Evolutionary conservation across 164 flowering plant genomes (phyloP).

Genomic region (Hamamelis virginiana): DNA sequence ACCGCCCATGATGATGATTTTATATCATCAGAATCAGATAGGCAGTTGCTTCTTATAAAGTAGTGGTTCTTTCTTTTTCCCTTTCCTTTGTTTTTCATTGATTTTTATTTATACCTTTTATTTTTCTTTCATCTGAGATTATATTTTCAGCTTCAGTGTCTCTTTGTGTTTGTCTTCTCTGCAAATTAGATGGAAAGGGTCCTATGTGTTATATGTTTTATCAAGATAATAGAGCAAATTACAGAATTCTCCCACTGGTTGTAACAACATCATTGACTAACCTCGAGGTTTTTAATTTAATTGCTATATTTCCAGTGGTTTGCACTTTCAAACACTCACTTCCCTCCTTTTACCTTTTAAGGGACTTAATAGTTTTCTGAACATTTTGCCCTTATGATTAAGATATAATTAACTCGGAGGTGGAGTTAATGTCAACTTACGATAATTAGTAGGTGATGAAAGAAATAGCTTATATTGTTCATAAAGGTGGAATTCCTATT

Average conservation of each 20-base stretch:
- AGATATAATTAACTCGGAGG: too few relatives aligned
- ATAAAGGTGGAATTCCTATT: too few relatives aligned
- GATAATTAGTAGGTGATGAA: too few relatives aligned
- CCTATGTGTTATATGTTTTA: background rate
- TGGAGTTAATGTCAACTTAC: too few relatives aligned
- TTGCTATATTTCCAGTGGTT: too few relatives aligned
- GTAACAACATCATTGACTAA: too few relatives aligned
- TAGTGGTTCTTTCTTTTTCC: constrained; percentile 26
- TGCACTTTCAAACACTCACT: too few relatives aligned
- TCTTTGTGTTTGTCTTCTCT: background rate
- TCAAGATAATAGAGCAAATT: background rate
- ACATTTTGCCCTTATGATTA: too few relatives aligned
- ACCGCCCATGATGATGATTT: constrained; percentile 57
- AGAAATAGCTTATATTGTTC: too few relatives aligned
- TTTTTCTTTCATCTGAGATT: background rate
- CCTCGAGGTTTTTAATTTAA: too few relatives aligned
- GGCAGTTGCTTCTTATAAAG: constrained; percentile 81
- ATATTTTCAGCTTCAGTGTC: background rate
- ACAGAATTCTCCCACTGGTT: background rate
- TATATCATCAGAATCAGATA: constrained; percentile 81
- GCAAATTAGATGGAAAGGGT: background rate
- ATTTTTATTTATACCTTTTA: background rate
- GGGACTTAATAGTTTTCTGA: too few relatives aligned
- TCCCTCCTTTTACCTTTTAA: too few relatives aligned
- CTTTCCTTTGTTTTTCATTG: background rate